Evolutionary conservation across 2,329 filamentous ascomycete genomes (phyloP), one percentile per base, ranked within the genome.

Genomic region (Ophiocordyceps camponoti-leonardi): DNA sequence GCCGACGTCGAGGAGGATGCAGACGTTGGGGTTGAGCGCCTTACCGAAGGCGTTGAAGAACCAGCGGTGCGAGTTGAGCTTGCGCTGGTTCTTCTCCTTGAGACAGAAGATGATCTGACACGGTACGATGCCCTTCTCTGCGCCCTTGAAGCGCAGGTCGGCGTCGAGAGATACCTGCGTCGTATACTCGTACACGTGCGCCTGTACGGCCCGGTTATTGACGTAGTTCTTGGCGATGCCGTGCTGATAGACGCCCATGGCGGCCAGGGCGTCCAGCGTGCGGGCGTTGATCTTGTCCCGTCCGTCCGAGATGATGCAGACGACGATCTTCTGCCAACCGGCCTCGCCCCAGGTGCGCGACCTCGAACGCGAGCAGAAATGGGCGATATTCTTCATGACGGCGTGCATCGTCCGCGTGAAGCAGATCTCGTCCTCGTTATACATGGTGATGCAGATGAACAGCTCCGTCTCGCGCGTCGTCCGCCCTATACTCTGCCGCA

Each of bases 391-490:
- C 62, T 93, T 87, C 85, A 98, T 94, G 47, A 98, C 86, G 46
- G 90, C 92, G 61, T 96, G 86, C 90, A 98, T 96, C 1, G 92
- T 98, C 42, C 92, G 79, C 7, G 92, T 95, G 56, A 98, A 98
- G 58, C 87, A 79, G 55, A 94, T 86, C 59, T 96, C 92, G 63
- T 95, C 85, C 65, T 98, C 92, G 63, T 98, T 98, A 69, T 95
- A 96, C 92, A 96, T 96, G 54, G 92, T 98, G 49, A 98, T 72
- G 60, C 88, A 94, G 55, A 98, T 94, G 61, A 96, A 92, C 8
- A 98, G 68, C 63, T 98, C 92, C 0, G 90, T 96, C 62, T 96
- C 88, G 50, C 92, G 79, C 26, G 80, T 70, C 1, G 85, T 94
- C 47, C 69, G 75, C 42, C 87, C 87, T 49, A 95, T 86, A 57